phyloP scores from a whole-genome alignment of 148 eudicot species.

The Hydrangea macrophylla region DNA sequence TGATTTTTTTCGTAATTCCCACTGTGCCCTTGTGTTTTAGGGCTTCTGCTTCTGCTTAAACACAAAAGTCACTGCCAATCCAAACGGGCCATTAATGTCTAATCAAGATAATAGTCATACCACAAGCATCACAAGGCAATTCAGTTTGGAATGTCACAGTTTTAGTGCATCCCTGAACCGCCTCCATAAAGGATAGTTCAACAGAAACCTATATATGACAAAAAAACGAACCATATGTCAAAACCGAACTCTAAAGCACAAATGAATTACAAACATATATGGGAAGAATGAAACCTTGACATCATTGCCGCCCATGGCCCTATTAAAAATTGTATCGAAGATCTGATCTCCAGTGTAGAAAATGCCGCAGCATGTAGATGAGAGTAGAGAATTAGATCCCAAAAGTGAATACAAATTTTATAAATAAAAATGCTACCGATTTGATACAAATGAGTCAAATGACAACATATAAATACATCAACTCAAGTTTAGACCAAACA shows the following conservation, averaged over 20 bases:
- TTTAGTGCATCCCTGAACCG: slow-evolving; percentile 92
- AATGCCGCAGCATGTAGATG: slow-evolving; percentile 14
- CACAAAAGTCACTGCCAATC: too few species aligned
- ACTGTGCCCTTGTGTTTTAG: too few species aligned
- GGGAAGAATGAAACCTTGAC: slow-evolving; percentile 43
- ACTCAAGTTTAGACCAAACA: too few species aligned
- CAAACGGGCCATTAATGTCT: too few species aligned
- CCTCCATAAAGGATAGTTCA: slow-evolving; percentile 96
- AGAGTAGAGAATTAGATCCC: slow-evolving; percentile 6
- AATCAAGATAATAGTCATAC: slow-evolving; percentile 33
- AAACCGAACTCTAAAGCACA: background rate
- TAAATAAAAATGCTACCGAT: too few species aligned
- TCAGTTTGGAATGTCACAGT: slow-evolving; percentile 64
- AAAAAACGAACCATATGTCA: background rate
- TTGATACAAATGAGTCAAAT: too few species aligned
- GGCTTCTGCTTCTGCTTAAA: too few species aligned
- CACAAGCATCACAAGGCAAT: slow-evolving; percentile 82
- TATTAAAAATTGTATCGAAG: slow-evolving; percentile 37
- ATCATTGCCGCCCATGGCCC: slow-evolving; percentile 50
- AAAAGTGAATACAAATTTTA: too few species aligned
- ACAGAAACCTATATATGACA: slow-evolving; percentile 38
- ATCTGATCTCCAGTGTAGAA: slow-evolving; percentile 29
- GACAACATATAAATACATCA: too few species aligned
- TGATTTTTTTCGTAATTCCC: too few species aligned
- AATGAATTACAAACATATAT: background rate